phyloP scores from a whole-genome alignment of 768 basidiomycete species.

The Dentipellis sp. region DNA sequence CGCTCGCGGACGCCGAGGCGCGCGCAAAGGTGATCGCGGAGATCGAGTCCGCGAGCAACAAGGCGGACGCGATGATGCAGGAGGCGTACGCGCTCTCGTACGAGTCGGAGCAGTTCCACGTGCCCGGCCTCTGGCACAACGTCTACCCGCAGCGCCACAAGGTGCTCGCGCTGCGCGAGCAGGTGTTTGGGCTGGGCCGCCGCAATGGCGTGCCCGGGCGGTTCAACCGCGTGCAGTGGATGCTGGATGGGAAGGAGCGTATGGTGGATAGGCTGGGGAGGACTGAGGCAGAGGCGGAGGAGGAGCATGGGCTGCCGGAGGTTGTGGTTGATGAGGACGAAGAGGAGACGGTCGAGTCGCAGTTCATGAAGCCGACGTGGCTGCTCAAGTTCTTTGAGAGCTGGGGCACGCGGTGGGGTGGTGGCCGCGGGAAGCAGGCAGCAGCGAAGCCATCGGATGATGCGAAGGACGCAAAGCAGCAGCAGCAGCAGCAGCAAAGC shows the following conservation, averaged over 20 bases:
- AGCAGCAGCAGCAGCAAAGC: not conserved
- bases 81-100: slow-evolving; percentile 62
- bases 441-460: not conserved
- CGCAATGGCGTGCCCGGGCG: slow-evolving; percentile 43
- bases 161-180: slow-evolving; percentile 54
- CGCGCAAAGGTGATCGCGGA: slow-evolving; percentile 39
- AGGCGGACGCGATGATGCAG: slow-evolving; percentile 46
- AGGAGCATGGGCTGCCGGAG: slow-evolving; percentile 39
- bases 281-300: slow-evolving; percentile 71
- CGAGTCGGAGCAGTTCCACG: slow-evolving; percentile 60
- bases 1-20: slow-evolving; percentile 37
- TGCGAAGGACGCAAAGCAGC: slow-evolving; percentile 6
- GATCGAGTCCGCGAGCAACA: slow-evolving; percentile 40
- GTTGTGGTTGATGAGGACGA: slow-evolving; percentile 27
- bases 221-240: slow-evolving; percentile 64
- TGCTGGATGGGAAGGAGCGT: slow-evolving; percentile 50
- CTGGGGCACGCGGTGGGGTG: slow-evolving; percentile 58
- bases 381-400: slow-evolving; percentile 66
- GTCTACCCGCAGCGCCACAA: slow-evolving; percentile 52
- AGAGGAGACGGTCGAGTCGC: slow-evolving; percentile 45
- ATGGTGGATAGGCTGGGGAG: slow-evolving; percentile 61
- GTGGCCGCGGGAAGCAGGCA: slow-evolving; percentile 11
- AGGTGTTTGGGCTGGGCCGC: slow-evolving; percentile 57
- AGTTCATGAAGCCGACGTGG: slow-evolving; percentile 66
- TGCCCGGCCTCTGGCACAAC: slow-evolving; percentile 58